A percentile compares a stretch with the other conserved stretches of the same genome.
These are phyloP conservation scores for Pascua guehoae DNA, from an alignment of 1,284 basidiomycete species.

Conservation along the genomic window DNA sequence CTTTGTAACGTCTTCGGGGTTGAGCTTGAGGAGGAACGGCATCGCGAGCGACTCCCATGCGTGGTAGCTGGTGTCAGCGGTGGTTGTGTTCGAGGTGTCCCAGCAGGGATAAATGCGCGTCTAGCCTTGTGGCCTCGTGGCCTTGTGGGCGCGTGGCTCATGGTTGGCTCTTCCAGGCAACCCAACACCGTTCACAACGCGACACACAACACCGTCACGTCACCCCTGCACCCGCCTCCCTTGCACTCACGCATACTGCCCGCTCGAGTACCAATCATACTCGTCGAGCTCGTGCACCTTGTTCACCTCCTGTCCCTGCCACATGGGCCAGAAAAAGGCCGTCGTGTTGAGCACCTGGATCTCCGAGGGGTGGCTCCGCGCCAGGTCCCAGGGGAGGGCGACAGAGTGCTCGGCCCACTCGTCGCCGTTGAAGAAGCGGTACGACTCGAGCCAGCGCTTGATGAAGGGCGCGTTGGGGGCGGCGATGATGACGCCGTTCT, in stretches of 20 bases:
- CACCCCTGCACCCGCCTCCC: too few relatives aligned
- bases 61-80: slow-evolving; percentile 40
- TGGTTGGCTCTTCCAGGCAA: too few relatives aligned
- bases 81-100: background rate
- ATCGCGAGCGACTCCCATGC: slow-evolving; percentile 51
- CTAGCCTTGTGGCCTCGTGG: too few relatives aligned
- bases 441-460: slow-evolving; percentile 47
- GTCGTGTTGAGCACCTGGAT: slow-evolving; percentile 50
- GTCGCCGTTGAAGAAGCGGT: slow-evolving; percentile 47
- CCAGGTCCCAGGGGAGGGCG: slow-evolving; percentile 47
- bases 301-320: slow-evolving; percentile 45
- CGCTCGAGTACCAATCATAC: slow-evolving; percentile 39
- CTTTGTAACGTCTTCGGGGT: slow-evolving; percentile 36
- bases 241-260: slow-evolving; percentile 47
- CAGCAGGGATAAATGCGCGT: too few relatives aligned
- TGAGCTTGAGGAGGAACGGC: slow-evolving; percentile 40
- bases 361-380: slow-evolving; percentile 47
- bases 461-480: slow-evolving; percentile 49
- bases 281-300: slow-evolving; percentile 39
- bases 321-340: slow-evolving; percentile 55
- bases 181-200: too few relatives aligned
- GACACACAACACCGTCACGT: too few relatives aligned
- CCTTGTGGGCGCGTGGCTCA: background rate
- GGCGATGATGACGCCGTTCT: slow-evolving; percentile 54
- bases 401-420: slow-evolving; percentile 52